These are phyloP conservation scores for Trichophyton mentagrophytes DNA, from an alignment of 2,329 filamentous ascomycete genomes.

Conservation along the genomic window DNA sequence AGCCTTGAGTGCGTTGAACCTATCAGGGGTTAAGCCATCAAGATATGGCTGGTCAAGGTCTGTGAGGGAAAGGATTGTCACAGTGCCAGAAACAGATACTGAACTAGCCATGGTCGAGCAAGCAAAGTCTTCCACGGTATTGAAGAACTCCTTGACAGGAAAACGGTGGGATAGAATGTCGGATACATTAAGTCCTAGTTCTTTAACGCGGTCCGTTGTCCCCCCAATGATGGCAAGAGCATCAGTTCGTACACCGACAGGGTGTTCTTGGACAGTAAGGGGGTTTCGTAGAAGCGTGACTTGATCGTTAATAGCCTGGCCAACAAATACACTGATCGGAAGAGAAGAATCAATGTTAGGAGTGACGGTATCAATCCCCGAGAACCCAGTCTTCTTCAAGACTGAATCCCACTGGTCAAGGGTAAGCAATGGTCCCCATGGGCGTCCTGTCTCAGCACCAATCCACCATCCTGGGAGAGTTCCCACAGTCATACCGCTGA, in stretches of 20 bases:
- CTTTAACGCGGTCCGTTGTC: neutral
- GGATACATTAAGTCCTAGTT: neutral
- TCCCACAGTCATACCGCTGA: slow-evolving; percentile 21
- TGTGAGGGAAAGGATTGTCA: neutral
- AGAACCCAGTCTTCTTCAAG: slow-evolving; percentile 9
- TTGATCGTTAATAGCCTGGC: neutral
- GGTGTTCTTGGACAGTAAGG: neutral
- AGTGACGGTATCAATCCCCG: slow-evolving; percentile 8
- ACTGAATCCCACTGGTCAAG: slow-evolving; percentile 8
- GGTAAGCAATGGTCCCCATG: neutral
- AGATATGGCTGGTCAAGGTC: neutral
- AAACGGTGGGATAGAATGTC: neutral
- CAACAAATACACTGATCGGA: neutral
- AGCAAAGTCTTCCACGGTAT: neutral
- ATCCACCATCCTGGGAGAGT: slow-evolving; percentile 21
- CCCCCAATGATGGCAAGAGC: neutral
- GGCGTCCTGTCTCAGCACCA: slow-evolving; percentile 8
- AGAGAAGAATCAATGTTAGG: neutral
- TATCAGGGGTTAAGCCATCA: neutral
- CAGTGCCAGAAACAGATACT: neutral
- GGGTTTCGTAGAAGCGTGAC: neutral
- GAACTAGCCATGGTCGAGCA: neutral
- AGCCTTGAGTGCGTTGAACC: neutral
- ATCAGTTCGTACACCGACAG: neutral
- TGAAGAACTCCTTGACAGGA: neutral